Evolutionary conservation across 2,329 filamentous ascomycete genomes (phyloP), one percentile per base, ranked within the genome.

Genomic region (Colletotrichum tropicale): DNA sequence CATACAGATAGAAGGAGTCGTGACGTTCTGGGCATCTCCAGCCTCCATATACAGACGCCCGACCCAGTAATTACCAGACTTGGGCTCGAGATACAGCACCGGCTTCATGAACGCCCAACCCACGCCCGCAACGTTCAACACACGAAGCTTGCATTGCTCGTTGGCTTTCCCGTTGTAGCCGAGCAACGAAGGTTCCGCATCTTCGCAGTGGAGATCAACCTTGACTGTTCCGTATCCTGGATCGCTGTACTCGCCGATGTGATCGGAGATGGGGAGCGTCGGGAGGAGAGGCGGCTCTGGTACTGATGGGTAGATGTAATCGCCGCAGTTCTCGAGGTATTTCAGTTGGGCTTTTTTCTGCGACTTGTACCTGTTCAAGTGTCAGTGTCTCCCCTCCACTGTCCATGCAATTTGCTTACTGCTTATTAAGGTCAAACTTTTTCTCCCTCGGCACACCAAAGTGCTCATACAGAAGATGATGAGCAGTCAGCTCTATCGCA

Each of bases 191-290:
- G 21, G 12, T 7, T 28, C 24, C 8, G 26, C 52, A 8, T 69
- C 32, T 12, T 74, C 56, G 26, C 80, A 81, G 10, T 73, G 34
- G 6, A 77, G 36, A 7, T 73, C 73, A 6, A 80, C 66, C 10
- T 71, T 66, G 30, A 80, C 43, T 16, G 72, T 74, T 1, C 79
- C 79, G 24, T 80, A 81, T 16, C 79, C 78, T 1, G 70, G 65
- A 79, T 87, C 83, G 74, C 83, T 82, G 78, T 86, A 87, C 67
- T 85, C 82, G 68, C 85, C 85, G 12, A 84, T 81, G 66, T 86
- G 86, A 66, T 85, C 83, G 71, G 85, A 82, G 80, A 87, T 83
- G 78, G 86, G 84, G n/a, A 84, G 79, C 4, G 82, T 80, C 5
- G 84, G 82, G 6, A 81, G 77, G 4, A 85, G 80, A 7, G 83